Conservation (phyloP, 2,329 filamentous ascomycete genomes). For the Trichophyton simii region DNA sequence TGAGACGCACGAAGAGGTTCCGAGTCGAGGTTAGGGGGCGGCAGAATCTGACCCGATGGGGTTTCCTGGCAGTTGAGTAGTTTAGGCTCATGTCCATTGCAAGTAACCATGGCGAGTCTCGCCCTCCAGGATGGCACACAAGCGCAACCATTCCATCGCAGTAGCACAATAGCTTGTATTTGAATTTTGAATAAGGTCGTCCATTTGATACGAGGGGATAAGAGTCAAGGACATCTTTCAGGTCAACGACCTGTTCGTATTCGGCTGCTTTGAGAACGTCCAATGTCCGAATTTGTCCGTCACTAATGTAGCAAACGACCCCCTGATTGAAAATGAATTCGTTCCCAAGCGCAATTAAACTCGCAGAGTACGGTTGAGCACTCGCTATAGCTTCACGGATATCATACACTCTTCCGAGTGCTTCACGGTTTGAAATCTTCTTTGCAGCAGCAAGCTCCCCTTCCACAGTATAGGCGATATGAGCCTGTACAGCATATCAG, state of each 20-base stretch:
- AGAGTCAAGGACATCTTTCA: conserved; percentile 19
- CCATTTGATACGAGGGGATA: not conserved
- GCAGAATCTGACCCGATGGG: conserved; percentile 31
- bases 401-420: conserved; percentile 49
- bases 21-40: conserved; percentile 35
- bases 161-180: conserved; percentile 41
- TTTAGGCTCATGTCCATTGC: conserved; percentile 34
- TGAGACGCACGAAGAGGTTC: conserved; percentile 57
- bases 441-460: conserved; percentile 27
- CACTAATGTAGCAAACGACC: conserved; percentile 50
- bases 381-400: conserved; percentile 47
- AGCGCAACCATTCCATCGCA: conserved; percentile 47
- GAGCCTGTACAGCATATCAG: conserved; percentile 24
- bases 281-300: conserved; percentile 44
- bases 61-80: conserved; percentile 9
- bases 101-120: conserved; percentile 41
- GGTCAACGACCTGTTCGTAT: conserved; percentile 45
- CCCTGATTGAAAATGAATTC: conserved; percentile 52
- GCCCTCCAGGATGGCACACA: conserved; percentile 37
- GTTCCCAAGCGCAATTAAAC: conserved; percentile 47
- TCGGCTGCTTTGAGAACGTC: conserved; percentile 41
- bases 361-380: conserved; percentile 50
- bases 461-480: conserved; percentile 34
- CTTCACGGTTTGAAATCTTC: conserved; percentile 38
- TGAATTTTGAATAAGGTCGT: not conserved